Evolutionary conservation across 2,329 filamentous ascomycete genomes (phyloP), one percentile per base, ranked within the genome.

Genomic region (Monosporascus cannonballus): DNA sequence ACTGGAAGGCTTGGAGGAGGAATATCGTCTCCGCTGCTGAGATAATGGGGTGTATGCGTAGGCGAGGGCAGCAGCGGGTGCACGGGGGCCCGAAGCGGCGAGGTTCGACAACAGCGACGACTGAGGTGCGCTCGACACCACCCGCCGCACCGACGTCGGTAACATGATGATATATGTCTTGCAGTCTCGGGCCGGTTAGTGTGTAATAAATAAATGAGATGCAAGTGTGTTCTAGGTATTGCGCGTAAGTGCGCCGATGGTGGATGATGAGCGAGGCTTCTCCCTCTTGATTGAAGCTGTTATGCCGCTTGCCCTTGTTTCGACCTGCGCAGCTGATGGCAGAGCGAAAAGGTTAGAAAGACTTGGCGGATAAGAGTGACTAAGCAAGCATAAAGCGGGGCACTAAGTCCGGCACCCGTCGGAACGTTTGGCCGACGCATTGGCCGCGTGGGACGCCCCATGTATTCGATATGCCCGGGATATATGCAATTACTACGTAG

Each of bases 1-100:
- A 60, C 77, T 78, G 38, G 80, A 83, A n/a, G 81, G 79, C 66
- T 84, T 84, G 36, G 81, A 84, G 30, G 81, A 84, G 11, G 81
- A 84, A 62, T 74, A 81, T 59, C 80, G 73, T 61, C 67, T 58
- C 52, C 78, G 73, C 69, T 81, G 79, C 60, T 78, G 77, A 55
- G 68, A 61, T 51, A 51, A 65, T 51, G 71, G 67, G 56, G 67
- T 62, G 60, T 72, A 69, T 59, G 73, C 58, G 55, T 69, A 61
- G 51, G 62, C 56, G 59, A 70, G 54, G 53, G 70, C 59, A 49
- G 65, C 63, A 53, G 69, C 64, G 48, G 68, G 63, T 46, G 69
- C 65, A 62, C 73, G 73, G 57, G 76, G 60, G 51, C 69, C 69
- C 45, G 72, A 62, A 47, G 73, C 67, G 59, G 70, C 66, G 54